Percentiles rank a stretch among this genome's conserved stretches.
Evolutionary conservation across 768 basidiomycete genomes (phyloP).

Genomic region (Rhodotorula sphaerocarpa): DNA sequence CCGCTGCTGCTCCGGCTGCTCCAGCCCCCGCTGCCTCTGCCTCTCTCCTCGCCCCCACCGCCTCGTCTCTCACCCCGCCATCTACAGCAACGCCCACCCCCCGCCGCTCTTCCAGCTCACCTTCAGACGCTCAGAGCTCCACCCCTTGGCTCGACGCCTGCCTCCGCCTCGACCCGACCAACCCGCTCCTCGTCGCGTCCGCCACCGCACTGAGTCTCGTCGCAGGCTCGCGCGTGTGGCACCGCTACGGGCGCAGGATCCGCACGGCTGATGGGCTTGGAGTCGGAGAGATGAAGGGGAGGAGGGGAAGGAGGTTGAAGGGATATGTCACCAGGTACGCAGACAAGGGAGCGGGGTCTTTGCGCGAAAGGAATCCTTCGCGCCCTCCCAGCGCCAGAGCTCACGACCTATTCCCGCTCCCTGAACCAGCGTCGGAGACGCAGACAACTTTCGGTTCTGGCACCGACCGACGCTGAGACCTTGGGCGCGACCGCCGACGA

Average conservation of each 20-base stretch:
- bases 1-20: no score
- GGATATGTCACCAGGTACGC: constrained; percentile 53
- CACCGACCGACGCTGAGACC: constrained; percentile 71
- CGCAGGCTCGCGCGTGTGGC: constrained; percentile 42
- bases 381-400: neutral
- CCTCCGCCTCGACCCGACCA: neutral
- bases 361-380: neutral
- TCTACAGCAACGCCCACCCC: no score
- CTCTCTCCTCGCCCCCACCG: no score
- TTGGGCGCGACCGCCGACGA: constrained; percentile 60
- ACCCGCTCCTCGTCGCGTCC: constrained; percentile 3
- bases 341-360: constrained; percentile 57
- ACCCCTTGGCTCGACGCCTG: neutral
- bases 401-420: constrained; percentile 44
- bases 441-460: constrained; percentile 78
- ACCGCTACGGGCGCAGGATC: constrained; percentile 56
- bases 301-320: constrained; percentile 48
- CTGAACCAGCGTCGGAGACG: constrained; percentile 52
- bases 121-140: no score
- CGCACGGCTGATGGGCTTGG: constrained; percentile 55
- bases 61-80: neutral
- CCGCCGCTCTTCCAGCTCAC: no score
- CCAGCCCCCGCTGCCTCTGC: no score
- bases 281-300: no score
- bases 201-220: neutral